A percentile compares a stretch with the other conserved stretches of the same genome.
Evolutionary conservation across 441 rosid species (phyloP).

Genomic region (Erodium texanum): DNA sequence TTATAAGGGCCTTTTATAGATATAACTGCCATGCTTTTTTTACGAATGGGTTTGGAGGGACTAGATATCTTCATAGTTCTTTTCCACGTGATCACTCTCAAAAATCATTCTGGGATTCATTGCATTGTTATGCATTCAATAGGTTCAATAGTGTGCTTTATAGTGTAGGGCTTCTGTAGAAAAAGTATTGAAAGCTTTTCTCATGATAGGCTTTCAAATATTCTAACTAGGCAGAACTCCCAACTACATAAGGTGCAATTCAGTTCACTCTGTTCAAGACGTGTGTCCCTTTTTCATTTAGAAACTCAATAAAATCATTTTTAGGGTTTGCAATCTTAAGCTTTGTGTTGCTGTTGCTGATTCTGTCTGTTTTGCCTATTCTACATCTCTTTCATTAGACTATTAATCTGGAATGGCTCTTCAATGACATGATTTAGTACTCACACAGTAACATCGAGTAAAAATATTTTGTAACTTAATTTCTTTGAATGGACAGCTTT

Average conservation of each 20-base stretch:
- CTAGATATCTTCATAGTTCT: not conserved
- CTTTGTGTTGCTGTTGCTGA: slow-evolving; percentile 6
- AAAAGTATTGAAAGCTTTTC: not conserved
- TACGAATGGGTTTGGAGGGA: not conserved
- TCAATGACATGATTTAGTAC: not conserved
- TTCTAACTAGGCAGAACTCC: not conserved
- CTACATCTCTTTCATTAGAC: not conserved
- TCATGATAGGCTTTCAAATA: not conserved
- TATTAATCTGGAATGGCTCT: not conserved
- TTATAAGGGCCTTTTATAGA: not conserved
- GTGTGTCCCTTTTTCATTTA: not conserved
- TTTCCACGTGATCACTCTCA: not conserved
- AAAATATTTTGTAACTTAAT: not conserved
- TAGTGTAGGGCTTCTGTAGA: not conserved
- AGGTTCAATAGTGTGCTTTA: not conserved
- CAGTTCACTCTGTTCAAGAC: not conserved
- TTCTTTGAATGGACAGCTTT: slow-evolving; percentile 40
- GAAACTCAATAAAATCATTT: not conserved
- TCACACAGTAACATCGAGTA: not conserved
- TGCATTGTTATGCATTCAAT: not conserved
- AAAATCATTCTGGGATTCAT: not conserved
- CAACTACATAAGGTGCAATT: not conserved
- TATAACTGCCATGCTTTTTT: not conserved
- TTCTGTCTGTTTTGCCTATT: not conserved
- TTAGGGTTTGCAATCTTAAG: not conserved